Percentiles rank a stretch among this genome's conserved stretches.
These are phyloP conservation scores for Candida qinlingensis DNA, from an alignment of 805 yeast genomes.

Conservation along the genomic window DNA sequence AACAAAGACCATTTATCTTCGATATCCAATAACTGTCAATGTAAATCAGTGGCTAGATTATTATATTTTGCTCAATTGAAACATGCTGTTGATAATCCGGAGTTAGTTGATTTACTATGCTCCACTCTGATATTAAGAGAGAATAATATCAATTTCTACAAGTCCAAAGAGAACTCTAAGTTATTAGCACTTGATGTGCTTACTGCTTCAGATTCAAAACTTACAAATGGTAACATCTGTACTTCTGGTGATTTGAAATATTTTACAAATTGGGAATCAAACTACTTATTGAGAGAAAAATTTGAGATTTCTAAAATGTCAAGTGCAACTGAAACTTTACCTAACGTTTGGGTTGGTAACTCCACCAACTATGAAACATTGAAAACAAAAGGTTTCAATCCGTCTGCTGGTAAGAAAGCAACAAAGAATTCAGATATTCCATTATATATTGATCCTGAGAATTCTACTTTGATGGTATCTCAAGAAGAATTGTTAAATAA, in stretches of 20 bases:
- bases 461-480: conserved; percentile 43
- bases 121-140: conserved; percentile 20
- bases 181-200: conserved; percentile 25
- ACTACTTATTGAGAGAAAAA: conserved; percentile 66
- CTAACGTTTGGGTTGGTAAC: conserved; percentile 78
- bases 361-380: conserved; percentile 57
- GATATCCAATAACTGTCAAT: conserved; percentile 26
- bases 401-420: conserved; percentile 7
- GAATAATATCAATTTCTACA: conserved; percentile 12
- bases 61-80: conserved; percentile 39
- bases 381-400: conserved; percentile 16
- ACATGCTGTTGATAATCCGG: conserved; percentile 24
- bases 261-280: conserved; percentile 60
- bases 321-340: conserved; percentile 55
- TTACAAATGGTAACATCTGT: conserved; percentile 20
- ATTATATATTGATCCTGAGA: conserved; percentile 43
- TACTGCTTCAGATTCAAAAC: conserved; percentile 10
- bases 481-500: conserved; percentile 24
- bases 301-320: conserved; percentile 84
- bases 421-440: conserved; percentile 22
- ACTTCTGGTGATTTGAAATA: conserved; percentile 35
- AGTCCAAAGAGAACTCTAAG: conserved; percentile 6
- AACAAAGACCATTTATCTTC: conserved; percentile 32
- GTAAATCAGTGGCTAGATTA: conserved; percentile 35
- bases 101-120: conserved; percentile 19